Evolutionary conservation across 116 monocot species (phyloP), one percentile per base, ranked within the genome.

Genomic region (Papilionanthe hybrid): DNA sequence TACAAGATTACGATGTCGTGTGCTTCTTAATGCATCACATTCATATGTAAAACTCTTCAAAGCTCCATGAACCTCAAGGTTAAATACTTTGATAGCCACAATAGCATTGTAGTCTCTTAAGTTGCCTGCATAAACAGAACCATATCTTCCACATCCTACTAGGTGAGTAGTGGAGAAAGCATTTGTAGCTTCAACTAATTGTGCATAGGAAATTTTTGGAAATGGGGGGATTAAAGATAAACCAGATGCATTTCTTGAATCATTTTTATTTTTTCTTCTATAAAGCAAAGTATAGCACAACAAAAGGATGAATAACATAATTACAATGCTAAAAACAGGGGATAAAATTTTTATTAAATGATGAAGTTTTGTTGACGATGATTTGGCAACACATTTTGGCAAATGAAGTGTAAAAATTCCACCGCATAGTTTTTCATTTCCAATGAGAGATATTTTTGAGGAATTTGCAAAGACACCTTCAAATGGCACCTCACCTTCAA

Each of bases 31-130:
- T 6, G 84, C 82, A 4, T 84, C 77, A 44, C 82, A 89, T 78
- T 89, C 89, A 4, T 77, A 63, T 3, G 15, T 27, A 43, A 89
- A 86, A 27, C 86, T 82, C 71, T 42, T 86, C 4, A 49, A 75
- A 56, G 84, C 82, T 79, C 86, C 86, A 74, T 44, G 55, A 10
- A 56, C 48, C 10, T 82, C 74, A 22, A 86, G 82, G 19, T 86
- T 82, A 41, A 89, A 69, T 9, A 89, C 82, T 41, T 89, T 89
- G 15, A 89, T 84, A 42, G 89, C 86, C 8, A 86, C 75, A 4
- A 32, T 68, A 2, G 22, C 65, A 13, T 42, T 25, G 4, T 45
- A 45, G 5, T 45, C 45, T 45, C 45, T 45, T 1, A 45, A 9
- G 45, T 5, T 45, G 0, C 45, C 45, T 4, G 7, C 8, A 45